Evolutionary conservation across 768 basidiomycete species (phyloP).

Genomic region (Auricularia auricula-judae): DNA sequence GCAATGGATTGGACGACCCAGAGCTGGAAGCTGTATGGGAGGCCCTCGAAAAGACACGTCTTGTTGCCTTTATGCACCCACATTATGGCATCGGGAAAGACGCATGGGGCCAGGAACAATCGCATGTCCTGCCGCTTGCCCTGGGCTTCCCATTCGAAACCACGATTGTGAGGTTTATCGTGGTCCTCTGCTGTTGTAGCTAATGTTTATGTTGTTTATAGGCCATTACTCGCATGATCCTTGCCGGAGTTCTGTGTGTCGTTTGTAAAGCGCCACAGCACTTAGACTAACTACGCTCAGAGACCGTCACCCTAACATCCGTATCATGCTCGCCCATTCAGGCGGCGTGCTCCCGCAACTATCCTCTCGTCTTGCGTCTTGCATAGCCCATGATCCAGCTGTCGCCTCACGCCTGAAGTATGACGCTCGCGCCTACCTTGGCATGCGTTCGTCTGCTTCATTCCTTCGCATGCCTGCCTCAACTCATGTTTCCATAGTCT

Average conservation of each 20-base stretch:
- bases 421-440: constrained; percentile 65
- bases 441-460: not conserved
- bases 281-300: constrained; percentile 66
- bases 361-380: constrained; percentile 75
- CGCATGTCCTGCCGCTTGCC: constrained; percentile 79
- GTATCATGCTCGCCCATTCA: constrained; percentile 76
- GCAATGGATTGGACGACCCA: constrained; percentile 71
- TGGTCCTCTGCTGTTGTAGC: not conserved
- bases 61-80: constrained; percentile 77
- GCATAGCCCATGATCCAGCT: constrained; percentile 75
- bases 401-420: constrained; percentile 65
- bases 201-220: not conserved
- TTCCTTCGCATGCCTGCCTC: not conserved
- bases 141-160: constrained; percentile 89
- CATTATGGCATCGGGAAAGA: constrained; percentile 74
- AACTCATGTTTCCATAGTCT: constrained; percentile 45
- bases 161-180: constrained; percentile 48
- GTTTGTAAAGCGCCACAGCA: constrained; percentile 42
- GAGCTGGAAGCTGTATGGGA: constrained; percentile 72
- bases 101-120: constrained; percentile 71
- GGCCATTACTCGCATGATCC: not conserved
- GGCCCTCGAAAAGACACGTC: constrained; percentile 54
- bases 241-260: not conserved
- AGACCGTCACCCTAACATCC: constrained; percentile 66
- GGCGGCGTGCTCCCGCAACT: constrained; percentile 77